phyloP scores from a whole-genome alignment of 2,329 filamentous ascomycete species.

The Dactylellina sp. region DNA sequence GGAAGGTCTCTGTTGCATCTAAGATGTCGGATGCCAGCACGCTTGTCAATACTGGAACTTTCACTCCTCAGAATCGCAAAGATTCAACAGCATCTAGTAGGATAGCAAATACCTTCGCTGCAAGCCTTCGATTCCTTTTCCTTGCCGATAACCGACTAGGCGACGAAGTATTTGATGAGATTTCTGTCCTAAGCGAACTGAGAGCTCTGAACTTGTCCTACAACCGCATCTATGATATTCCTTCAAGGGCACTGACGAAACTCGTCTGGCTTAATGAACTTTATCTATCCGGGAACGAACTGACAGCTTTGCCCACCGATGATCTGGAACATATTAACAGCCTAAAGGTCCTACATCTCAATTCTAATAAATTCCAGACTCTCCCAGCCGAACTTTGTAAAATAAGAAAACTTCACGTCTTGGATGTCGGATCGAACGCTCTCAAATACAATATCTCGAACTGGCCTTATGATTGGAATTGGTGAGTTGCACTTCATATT shows the following conservation, averaged over 20 bases:
- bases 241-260: conserved; percentile 84
- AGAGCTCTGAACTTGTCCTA: conserved; percentile 93
- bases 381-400: conserved; percentile 94
- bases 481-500: conserved; percentile 63
- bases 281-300: conserved; percentile 93
- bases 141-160: conserved; percentile 93
- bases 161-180: conserved; percentile 93
- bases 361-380: conserved; percentile 97
- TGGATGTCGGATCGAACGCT: conserved; percentile 94
- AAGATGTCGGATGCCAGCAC: conserved; percentile 87
- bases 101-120: conserved; percentile 86
- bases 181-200: conserved; percentile 83
- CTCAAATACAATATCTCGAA: conserved; percentile 99
- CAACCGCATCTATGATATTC: conserved; percentile 93
- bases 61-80: conserved; percentile 74
- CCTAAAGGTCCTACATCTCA: conserved; percentile 91
- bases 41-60: conserved; percentile 68
- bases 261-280: conserved; percentile 92
- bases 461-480: conserved; percentile 99
- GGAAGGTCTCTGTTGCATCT: conserved; percentile 73
- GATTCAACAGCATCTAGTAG: conserved; percentile 87
- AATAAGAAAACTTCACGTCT: conserved; percentile 87
- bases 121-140: conserved; percentile 83
- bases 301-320: conserved; percentile 90
- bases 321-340: conserved; percentile 90